Percentiles rank a stretch among this genome's conserved stretches.
Evolutionary conservation across 495 filamentous ascomycete species (phyloP).

Genomic region (Mytilinidion resinicola): DNA sequence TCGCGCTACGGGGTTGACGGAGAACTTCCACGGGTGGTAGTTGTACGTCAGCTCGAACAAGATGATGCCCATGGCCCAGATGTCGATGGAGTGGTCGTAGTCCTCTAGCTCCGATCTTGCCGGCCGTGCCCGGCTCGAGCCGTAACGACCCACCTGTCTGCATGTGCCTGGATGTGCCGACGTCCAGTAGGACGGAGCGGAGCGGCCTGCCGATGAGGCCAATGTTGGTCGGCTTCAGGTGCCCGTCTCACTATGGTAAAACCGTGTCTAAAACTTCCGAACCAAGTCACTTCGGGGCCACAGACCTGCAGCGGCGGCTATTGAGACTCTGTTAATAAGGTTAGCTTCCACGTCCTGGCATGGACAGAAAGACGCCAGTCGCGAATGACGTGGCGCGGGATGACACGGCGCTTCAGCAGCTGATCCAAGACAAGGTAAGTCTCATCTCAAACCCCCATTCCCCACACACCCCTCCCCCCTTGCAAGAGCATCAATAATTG

Average conservation of each 20-base stretch:
- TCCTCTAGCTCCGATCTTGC: conserved; percentile 14
- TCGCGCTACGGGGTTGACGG: conserved; percentile 3
- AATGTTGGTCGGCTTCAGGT: background rate
- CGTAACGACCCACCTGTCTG: conserved; percentile 9
- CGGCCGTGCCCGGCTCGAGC: conserved; percentile 10
- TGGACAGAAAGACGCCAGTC: too few species aligned
- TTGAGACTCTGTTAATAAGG: too few species aligned
- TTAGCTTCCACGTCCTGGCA: too few species aligned
- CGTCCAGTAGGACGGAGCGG: conserved; percentile 17
- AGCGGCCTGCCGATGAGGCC: conserved; percentile 7
- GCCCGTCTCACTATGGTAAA: background rate
- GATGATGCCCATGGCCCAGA: conserved; percentile 22
- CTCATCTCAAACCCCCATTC: background rate
- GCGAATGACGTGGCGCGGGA: too few species aligned
- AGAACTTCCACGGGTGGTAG: conserved; percentile 19
- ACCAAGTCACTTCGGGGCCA: background rate
- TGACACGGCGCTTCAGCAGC: too few species aligned
- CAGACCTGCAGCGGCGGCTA: background rate
- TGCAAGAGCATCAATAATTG: background rate
- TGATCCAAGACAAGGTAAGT: background rate
- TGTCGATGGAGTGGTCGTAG: conserved; percentile 21
- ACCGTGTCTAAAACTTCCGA: background rate
- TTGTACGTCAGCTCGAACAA: conserved; percentile 14
- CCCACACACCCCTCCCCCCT: background rate
- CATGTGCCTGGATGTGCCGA: conserved; percentile 8